Evolutionary conservation across 2,329 filamentous ascomycete species (phyloP), one percentile per base, ranked within the genome.

Genomic region (Raffaelea albimanens): DNA sequence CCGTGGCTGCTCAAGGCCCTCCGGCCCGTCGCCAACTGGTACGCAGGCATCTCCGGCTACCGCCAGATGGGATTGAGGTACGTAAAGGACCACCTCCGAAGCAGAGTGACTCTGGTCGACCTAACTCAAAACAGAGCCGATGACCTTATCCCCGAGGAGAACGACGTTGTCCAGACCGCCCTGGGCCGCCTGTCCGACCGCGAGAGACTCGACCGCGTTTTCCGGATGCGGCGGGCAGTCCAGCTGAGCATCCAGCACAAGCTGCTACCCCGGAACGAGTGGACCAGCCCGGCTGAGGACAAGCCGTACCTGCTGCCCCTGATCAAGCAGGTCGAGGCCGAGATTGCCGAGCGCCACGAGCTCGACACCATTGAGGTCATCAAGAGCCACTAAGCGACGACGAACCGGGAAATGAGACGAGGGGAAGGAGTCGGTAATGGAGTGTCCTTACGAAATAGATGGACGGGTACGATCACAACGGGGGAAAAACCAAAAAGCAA

Each of bases 151-250:
- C 81, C 86, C 65, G 93, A 98, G 71, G 93, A 98, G 74, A 85
- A 78, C 75, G 86, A 93, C 61, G 71, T 76, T 50, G 88, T 95
- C 61, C 84, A 93, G 69, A 78, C 83, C 59, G 93, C 93, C 54
- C 79, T 98, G 63, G 86, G 87, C 78, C 88, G 93, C 66, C 85
- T 98, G 53, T 80, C 86, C 50, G 78, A 87, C 61, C 87, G 94
- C 76, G 87, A 93, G 66, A 78, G 83, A 61, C 97, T 97, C 73
- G 93, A 98, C 75, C 91, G 93, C 67, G 82, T 97, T 67, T 98
- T 89, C 83, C 90, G 93, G 64, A 81, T 98, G 69, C 87, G 93
- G 73, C 83, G 93, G 71, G 91, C 93, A 61, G 83, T 94, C 71
- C 93, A 98, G 72, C 73, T 71, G 67, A 78, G 73, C 60, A 67